These are phyloP conservation scores for Erysimum cheiri DNA, from an alignment of 441 rosid genomes.

Conservation along the genomic window DNA sequence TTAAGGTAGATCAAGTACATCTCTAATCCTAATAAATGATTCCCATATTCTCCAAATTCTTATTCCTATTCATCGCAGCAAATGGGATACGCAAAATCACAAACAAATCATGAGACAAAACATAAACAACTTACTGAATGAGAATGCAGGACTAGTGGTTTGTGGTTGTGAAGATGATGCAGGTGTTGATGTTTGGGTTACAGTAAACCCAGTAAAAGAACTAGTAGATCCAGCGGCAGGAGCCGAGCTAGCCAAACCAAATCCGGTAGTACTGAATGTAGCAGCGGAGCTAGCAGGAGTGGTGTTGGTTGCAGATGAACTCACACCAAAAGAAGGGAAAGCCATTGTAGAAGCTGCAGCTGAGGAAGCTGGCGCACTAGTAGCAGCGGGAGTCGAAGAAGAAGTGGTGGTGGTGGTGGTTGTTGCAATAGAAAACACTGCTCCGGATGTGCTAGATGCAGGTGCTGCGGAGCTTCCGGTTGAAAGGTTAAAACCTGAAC, in stretches of 20 bases:
- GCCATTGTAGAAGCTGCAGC: conserved; percentile 48
- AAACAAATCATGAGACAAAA: conserved; percentile 12
- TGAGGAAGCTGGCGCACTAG: conserved; percentile 49
- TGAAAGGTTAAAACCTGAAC: conserved; percentile 54
- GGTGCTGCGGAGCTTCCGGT: conserved; percentile 54
- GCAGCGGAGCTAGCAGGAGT: conserved; percentile 49
- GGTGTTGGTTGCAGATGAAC: conserved; percentile 49
- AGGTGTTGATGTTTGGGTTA: conserved; percentile 55
- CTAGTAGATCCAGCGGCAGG: conserved; percentile 56
- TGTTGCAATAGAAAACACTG: conserved; percentile 69
- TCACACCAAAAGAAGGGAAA: conserved; percentile 54
- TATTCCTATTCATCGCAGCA: not conserved
- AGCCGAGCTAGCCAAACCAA: conserved; percentile 61
- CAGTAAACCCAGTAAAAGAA: conserved; percentile 65
- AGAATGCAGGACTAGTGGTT: conserved; percentile 49
- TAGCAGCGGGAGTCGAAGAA: conserved; percentile 58
- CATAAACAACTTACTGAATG: conserved; percentile 58
- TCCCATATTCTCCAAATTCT: conserved; percentile 5
- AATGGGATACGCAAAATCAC: conserved; percentile 9
- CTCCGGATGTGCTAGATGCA: conserved; percentile 44
- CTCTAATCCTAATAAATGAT: conserved; percentile 19
- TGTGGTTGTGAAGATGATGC: conserved; percentile 59
- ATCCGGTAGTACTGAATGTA: conserved; percentile 41
- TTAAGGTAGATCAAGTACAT: conserved; percentile 5
- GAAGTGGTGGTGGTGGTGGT: conserved; percentile 58